These are phyloP conservation scores for Aspergillus bridgeri DNA, from an alignment of 495 filamentous ascomycete species.

Conservation along the genomic window DNA sequence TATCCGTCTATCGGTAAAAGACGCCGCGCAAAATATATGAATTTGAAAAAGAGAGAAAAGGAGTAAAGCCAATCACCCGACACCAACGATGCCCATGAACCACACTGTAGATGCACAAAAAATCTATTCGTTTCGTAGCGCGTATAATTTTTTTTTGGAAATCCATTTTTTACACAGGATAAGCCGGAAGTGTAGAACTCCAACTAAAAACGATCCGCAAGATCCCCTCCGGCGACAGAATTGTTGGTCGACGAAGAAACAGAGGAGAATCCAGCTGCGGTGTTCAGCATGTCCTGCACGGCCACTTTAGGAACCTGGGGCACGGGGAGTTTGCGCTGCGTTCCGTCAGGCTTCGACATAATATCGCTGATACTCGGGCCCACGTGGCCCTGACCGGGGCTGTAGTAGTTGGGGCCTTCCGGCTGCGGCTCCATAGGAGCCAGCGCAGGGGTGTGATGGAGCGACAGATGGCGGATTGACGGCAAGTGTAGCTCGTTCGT, in stretches of 20 bases:
- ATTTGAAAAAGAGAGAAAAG: no score
- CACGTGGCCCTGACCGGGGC: constrained; percentile 46
- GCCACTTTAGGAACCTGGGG: constrained; percentile 83
- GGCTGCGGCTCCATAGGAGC: constrained; percentile 85
- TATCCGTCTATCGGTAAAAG: constrained; percentile 35
- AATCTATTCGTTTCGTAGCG: constrained; percentile 46
- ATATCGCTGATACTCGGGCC: constrained; percentile 88
- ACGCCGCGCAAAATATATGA: constrained; percentile 32
- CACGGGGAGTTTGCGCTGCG: constrained; percentile 92
- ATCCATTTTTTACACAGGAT: constrained; percentile 13
- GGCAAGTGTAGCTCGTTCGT: constrained; percentile 72
- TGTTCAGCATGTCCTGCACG: constrained; percentile 79
- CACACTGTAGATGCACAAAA: constrained; percentile 41
- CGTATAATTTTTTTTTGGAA: constrained; percentile 27
- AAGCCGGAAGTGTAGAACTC: not conserved
- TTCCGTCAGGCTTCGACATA: constrained; percentile 80
- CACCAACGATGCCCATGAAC: constrained; percentile 28
- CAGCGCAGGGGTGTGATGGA: constrained; percentile 84
- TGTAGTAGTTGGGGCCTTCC: constrained; percentile 55
- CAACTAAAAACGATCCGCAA: constrained; percentile 39
- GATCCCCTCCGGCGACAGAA: constrained; percentile 43
- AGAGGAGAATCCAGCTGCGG: constrained; percentile 57
- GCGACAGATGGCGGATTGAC: constrained; percentile 79
- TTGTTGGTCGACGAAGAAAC: constrained; percentile 51
- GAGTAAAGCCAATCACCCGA: constrained; percentile 22